Evolutionary conservation across 495 filamentous ascomycete species (phyloP).

Genomic region (Neurospora sp.): DNA sequence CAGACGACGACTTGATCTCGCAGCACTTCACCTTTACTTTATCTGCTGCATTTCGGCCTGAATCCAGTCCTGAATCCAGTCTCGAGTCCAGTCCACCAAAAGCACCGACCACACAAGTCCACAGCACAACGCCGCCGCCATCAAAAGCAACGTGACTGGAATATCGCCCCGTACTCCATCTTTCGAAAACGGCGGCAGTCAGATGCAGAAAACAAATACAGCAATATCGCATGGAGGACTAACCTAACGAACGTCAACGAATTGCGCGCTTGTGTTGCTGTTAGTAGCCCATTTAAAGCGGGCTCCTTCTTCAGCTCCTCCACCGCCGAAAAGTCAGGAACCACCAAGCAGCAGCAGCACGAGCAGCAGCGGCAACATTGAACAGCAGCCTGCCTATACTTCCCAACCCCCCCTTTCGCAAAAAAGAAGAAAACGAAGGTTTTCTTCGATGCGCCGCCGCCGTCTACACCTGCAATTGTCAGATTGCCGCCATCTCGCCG

Average conservation of each 20-base stretch:
- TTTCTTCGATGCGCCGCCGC: background rate
- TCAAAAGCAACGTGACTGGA: background rate
- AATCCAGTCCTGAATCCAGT: background rate
- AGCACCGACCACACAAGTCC: background rate
- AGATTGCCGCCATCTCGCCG: slow-evolving; percentile 1
- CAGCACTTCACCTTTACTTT: background rate
- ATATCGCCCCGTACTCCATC: background rate
- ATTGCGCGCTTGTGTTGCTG: background rate
- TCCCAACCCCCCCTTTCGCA: background rate
- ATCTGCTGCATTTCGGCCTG: background rate
- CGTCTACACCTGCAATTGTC: slow-evolving; percentile 1
- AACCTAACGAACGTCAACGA: background rate
- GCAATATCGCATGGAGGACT: background rate
- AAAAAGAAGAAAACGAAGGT: background rate
- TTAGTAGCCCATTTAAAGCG: background rate
- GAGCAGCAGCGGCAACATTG: background rate
- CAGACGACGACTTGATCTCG: background rate
- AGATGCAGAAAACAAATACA: background rate
- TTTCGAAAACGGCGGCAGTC: background rate
- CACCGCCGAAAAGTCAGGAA: background rate
- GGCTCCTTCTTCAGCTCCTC: background rate
- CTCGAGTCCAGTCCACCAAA: background rate
- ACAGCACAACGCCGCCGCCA: background rate
- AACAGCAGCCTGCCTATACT: background rate
- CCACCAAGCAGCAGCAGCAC: background rate